phyloP scores from a whole-genome alignment of 148 eudicot species.

The Rhododendron mucronatum region DNA sequence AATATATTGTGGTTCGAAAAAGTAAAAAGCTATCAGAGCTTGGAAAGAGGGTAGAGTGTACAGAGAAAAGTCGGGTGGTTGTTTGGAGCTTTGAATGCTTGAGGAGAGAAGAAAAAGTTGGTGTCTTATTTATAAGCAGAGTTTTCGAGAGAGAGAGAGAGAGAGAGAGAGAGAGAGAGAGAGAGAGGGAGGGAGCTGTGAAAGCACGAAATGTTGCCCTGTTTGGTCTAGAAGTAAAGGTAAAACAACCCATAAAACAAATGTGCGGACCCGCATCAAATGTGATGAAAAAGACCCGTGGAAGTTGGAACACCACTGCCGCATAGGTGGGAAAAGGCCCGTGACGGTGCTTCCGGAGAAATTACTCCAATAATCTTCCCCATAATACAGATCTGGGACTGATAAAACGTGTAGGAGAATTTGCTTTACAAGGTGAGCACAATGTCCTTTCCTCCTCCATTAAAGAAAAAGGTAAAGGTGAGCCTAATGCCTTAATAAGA shows the following conservation, averaged over 20 bases:
- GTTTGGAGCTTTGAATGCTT: constrained; percentile 2
- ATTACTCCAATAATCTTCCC: too few species aligned
- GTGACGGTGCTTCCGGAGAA: too few species aligned
- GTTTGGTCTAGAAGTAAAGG: background rate
- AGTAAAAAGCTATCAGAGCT: constrained; percentile 9
- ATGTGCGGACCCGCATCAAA: too few species aligned
- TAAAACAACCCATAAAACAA: background rate
- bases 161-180: background rate
- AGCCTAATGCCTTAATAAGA: background rate
- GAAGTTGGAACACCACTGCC: too few species aligned
- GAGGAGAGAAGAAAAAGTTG: background rate
- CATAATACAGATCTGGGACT: background rate
- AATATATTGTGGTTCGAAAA: background rate
- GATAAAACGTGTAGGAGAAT: background rate
- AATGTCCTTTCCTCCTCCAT: background rate
- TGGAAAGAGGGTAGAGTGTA: background rate
- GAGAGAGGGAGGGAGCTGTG: background rate
- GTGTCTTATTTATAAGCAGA: constrained; percentile 9
- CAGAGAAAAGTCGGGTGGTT: background rate
- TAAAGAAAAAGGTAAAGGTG: background rate
- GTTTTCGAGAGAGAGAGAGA: background rate
- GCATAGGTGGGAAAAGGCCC: too few species aligned
- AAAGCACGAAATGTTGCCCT: background rate
- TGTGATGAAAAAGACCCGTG: too few species aligned
- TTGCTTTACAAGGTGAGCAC: background rate